These are phyloP conservation scores for Friedmanniomyces simplex DNA, from an alignment of 495 filamentous ascomycete genomes.

Conservation along the genomic window DNA sequence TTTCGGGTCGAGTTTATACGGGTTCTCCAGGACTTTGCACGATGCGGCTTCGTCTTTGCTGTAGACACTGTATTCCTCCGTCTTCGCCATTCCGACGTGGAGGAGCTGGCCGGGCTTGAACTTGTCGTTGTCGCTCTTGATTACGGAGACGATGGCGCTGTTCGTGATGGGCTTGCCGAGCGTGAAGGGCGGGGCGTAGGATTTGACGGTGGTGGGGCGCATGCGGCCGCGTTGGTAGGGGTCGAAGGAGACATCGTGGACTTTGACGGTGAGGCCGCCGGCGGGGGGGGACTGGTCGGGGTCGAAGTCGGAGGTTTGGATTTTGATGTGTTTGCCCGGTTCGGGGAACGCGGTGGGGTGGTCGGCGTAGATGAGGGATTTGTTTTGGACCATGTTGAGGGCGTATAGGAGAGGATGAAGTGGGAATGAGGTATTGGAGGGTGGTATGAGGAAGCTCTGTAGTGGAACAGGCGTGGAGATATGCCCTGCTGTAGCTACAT, in stretches of 20 bases:
- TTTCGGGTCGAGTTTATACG: constrained; percentile 51
- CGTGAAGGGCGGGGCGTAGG: constrained; percentile 31
- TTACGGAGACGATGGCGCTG: constrained; percentile 26
- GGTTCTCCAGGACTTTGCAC: constrained; percentile 36
- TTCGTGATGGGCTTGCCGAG: constrained; percentile 35
- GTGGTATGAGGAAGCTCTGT: background rate
- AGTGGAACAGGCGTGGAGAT: too few species aligned
- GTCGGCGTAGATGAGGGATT: constrained; percentile 67
- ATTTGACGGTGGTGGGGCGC: constrained; percentile 29
- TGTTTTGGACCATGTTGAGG: constrained; percentile 49
- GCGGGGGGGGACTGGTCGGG: constrained; percentile 49
- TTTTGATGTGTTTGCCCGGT: constrained; percentile 58
- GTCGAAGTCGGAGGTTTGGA: constrained; percentile 61
- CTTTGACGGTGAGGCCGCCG: constrained; percentile 61
- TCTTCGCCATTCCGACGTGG: constrained; percentile 2
- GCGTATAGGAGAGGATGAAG: background rate
- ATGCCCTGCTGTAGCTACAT: background rate
- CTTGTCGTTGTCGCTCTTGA: constrained; percentile 28
- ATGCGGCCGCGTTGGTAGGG: constrained; percentile 73
- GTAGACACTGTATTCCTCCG: constrained; percentile 31
- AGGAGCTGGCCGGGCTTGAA: constrained; percentile 30
- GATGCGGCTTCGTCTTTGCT: constrained; percentile 9
- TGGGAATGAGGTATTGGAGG: background rate
- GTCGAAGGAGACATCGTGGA: constrained; percentile 73
- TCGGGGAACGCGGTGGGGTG: constrained; percentile 60